A percentile compares a stretch with the other conserved stretches of the same genome.
These are phyloP conservation scores for Boletus tylopilopsis DNA, from an alignment of 768 basidiomycete genomes.

Conservation along the genomic window DNA sequence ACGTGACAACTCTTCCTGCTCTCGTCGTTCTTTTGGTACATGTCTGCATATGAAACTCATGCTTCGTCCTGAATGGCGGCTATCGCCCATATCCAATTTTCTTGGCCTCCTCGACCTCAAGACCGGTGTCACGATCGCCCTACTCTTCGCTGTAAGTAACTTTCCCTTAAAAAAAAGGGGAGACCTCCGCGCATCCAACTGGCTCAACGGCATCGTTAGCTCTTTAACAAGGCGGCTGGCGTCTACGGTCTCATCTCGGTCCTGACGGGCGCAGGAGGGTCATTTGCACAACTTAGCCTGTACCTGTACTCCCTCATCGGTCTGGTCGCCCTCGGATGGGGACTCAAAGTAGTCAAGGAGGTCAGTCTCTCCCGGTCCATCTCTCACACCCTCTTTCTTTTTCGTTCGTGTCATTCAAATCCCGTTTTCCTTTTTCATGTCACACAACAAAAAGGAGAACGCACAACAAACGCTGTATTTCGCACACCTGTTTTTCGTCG, in stretches of 20 bases:
- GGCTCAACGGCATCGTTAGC: slow-evolving; percentile 37
- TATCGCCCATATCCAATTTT: slow-evolving; percentile 80
- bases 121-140: slow-evolving; percentile 82
- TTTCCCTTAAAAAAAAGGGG: neutral
- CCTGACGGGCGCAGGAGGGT: slow-evolving; percentile 86
- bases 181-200: neutral
- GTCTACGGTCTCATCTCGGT: slow-evolving; percentile 94
- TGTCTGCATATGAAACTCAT: slow-evolving; percentile 66
- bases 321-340: slow-evolving; percentile 81
- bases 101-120: slow-evolving; percentile 89
- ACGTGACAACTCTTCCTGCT: neutral
- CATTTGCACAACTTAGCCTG: slow-evolving; percentile 86
- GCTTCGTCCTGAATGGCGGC: slow-evolving; percentile 78
- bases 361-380: slow-evolving; percentile 43
- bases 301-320: slow-evolving; percentile 91
- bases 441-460: slow-evolving; percentile 67
- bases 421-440: neutral
- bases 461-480: slow-evolving; percentile 81
- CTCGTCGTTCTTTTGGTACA: slow-evolving; percentile 21
- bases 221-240: slow-evolving; percentile 97
- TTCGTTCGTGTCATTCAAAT: slow-evolving; percentile 10
- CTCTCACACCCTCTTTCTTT: neutral
- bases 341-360: slow-evolving; percentile 77
- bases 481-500: slow-evolving; percentile 87
- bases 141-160: slow-evolving; percentile 80